These are phyloP conservation scores for Monilinia fructigena DNA, from an alignment of 2,329 filamentous ascomycete genomes.

Conservation along the genomic window DNA sequence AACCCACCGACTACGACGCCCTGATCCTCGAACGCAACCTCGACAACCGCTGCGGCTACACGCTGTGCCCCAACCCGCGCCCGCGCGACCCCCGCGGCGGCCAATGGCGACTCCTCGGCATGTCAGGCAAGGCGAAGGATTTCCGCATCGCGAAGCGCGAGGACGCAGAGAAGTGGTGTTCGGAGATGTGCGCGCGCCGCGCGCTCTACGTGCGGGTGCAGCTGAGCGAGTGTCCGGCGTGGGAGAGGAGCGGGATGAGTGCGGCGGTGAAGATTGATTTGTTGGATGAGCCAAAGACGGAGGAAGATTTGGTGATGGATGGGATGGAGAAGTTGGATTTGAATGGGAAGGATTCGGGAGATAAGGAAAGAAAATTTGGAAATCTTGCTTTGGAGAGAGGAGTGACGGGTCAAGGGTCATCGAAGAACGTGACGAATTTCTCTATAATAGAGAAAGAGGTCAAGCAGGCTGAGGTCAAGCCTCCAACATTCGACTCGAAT, in stretches of 20 bases:
- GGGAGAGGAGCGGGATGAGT: slow-evolving; percentile 60
- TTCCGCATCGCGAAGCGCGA: slow-evolving; percentile 68
- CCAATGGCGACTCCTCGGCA: slow-evolving; percentile 65
- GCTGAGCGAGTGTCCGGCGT: slow-evolving; percentile 79
- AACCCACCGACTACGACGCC: slow-evolving; percentile 85
- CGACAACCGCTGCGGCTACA: slow-evolving; percentile 78
- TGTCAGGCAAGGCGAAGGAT: slow-evolving; percentile 50
- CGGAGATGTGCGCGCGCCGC: slow-evolving; percentile 70
- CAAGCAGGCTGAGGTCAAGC: slow-evolving; percentile 41
- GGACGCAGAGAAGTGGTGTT: slow-evolving; percentile 85
- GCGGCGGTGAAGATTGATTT: slow-evolving; percentile 52
- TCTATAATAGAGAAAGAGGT: slow-evolving; percentile 53
- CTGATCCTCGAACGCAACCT: slow-evolving; percentile 87
- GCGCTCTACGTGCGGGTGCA: slow-evolving; percentile 88
- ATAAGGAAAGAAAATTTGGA: slow-evolving; percentile 42
- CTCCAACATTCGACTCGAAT: slow-evolving; percentile 43
- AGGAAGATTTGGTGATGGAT: slow-evolving; percentile 36
- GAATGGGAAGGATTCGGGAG: slow-evolving; percentile 45
- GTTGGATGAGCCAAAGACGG: slow-evolving; percentile 62
- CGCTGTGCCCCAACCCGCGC: slow-evolving; percentile 69
- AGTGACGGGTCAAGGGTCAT: slow-evolving; percentile 35
- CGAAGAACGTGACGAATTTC: slow-evolving; percentile 45
- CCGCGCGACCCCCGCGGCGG: slow-evolving; percentile 55
- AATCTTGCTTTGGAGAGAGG: slow-evolving; percentile 54
- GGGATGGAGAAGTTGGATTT: slow-evolving; percentile 45